Percentiles rank a stretch among this genome's conserved stretches.
phyloP scores from a whole-genome alignment of 768 basidiomycete genomes.

The Postia placenta region DNA sequence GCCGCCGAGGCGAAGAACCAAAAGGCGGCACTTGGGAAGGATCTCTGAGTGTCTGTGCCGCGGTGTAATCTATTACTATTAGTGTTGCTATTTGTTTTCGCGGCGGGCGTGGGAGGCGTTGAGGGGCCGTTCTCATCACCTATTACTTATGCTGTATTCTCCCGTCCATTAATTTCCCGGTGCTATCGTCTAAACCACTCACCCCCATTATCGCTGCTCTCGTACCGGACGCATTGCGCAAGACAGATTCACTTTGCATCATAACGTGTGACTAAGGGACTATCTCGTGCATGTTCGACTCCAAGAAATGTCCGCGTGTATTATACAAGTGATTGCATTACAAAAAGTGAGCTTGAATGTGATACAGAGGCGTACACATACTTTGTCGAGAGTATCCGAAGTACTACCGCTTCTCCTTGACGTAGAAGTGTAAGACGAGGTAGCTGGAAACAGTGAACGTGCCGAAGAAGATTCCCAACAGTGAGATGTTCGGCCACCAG shows the following conservation, averaged over 20 bases:
- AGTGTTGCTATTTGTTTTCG: neutral
- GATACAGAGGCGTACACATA: too few relatives aligned
- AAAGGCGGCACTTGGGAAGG: conserved; percentile 21
- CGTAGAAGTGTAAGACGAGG: conserved; percentile 78
- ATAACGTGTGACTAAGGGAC: too few relatives aligned
- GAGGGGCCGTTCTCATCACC: neutral
- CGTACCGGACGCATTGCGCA: too few relatives aligned
- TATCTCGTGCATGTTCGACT: too few relatives aligned
- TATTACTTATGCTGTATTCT: neutral
- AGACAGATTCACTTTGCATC: too few relatives aligned
- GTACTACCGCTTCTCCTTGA: conserved; percentile 67
- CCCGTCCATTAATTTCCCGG: neutral
- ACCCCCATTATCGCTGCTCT: too few relatives aligned
- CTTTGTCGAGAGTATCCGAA: neutral
- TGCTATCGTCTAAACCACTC: too few relatives aligned
- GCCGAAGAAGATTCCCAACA: conserved; percentile 83
- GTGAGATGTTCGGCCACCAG: conserved; percentile 96
- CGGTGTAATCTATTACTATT: neutral
- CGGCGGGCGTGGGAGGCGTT: neutral
- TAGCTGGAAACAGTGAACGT: conserved; percentile 74
- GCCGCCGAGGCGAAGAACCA: conserved; percentile 24
- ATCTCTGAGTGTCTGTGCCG: neutral
- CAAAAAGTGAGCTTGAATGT: too few relatives aligned
- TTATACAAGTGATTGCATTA: too few relatives aligned
- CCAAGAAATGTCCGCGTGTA: too few relatives aligned